Conservation (phyloP, 768 basidiomycete genomes). For the Crepidotus variabilis region DNA sequence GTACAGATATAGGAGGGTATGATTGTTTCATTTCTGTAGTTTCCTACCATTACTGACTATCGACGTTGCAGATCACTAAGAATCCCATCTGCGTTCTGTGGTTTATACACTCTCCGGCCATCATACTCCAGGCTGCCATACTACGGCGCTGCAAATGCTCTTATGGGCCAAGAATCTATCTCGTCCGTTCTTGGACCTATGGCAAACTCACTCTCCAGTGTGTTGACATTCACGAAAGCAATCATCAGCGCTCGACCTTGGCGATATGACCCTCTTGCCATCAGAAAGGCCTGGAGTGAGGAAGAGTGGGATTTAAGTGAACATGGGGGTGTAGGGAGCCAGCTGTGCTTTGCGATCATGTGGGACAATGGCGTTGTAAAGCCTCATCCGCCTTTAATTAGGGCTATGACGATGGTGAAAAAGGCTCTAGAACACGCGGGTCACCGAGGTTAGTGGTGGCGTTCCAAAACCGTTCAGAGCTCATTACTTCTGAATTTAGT, state of each 20-base stretch:
- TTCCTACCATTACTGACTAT: not conserved
- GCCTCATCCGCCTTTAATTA: constrained; percentile 49
- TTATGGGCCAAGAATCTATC: constrained; percentile 55
- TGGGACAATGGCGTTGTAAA: constrained; percentile 45
- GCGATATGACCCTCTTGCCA: constrained; percentile 47
- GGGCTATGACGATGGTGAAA: constrained; percentile 47
- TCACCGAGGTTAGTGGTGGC: constrained; percentile 33
- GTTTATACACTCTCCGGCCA: constrained; percentile 56
- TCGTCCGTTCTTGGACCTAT: constrained; percentile 57
- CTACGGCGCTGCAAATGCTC: constrained; percentile 44
- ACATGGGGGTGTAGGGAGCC: constrained; percentile 37
- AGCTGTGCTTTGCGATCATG: constrained; percentile 48
- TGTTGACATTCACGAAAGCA: constrained; percentile 51
- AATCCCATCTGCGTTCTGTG: constrained; percentile 54
- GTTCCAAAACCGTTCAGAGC: not conserved
- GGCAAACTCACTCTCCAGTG: constrained; percentile 43
- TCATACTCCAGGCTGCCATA: constrained; percentile 56
- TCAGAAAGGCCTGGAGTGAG: constrained; percentile 45
- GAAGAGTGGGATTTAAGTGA: constrained; percentile 39
- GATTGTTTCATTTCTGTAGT: constrained; percentile 9
- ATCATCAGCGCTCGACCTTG: constrained; percentile 51
- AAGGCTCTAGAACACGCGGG: constrained; percentile 44
- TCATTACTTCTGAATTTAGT: constrained; percentile 34
- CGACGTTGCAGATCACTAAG: constrained; percentile 41
- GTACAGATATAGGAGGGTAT: constrained; percentile 62